phyloP scores from a whole-genome alignment of 2,329 filamentous ascomycete genomes.

The Neofusicoccum laricinum region DNA sequence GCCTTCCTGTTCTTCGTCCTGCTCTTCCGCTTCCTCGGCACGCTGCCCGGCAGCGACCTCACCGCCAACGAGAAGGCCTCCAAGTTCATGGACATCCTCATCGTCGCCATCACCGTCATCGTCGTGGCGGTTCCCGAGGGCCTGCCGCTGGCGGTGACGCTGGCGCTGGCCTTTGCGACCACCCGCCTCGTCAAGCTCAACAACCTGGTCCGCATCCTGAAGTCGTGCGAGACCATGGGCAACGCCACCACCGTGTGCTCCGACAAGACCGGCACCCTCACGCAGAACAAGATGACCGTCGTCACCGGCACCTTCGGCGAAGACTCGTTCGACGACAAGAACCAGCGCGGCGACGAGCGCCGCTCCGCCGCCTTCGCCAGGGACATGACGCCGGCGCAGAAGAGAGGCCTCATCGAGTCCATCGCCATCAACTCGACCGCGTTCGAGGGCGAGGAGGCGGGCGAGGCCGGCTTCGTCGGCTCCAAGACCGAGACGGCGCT shows the following conservation, averaged over 20 bases:
- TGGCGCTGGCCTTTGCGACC: conserved; percentile 36
- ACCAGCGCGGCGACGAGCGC: conserved; percentile 46
- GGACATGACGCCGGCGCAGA: conserved; percentile 40
- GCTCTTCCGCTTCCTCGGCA: conserved; percentile 35
- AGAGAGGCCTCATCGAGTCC: conserved; percentile 26
- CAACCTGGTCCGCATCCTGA: conserved; percentile 34
- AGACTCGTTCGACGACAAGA: conserved; percentile 49
- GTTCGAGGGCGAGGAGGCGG: conserved; percentile 51
- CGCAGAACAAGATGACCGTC: conserved; percentile 46
- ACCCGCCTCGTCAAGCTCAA: conserved; percentile 35
- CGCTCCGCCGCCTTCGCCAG: conserved; percentile 40
- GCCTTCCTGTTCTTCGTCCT: conserved; percentile 36
- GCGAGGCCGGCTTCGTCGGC: conserved; percentile 43
- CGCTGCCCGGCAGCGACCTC: conserved; percentile 22
- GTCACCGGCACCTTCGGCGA: conserved; percentile 34
- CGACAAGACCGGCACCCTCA: conserved; percentile 41
- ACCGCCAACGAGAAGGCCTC: conserved; percentile 31
- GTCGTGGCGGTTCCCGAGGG: conserved; percentile 43
- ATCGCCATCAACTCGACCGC: conserved; percentile 49
- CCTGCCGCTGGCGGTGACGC: conserved; percentile 34
- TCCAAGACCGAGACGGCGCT: conserved; percentile 59
- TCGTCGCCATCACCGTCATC: conserved; percentile 41
- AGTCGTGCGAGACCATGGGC: conserved; percentile 35
- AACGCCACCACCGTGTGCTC: conserved; percentile 37
- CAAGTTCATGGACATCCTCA: conserved; percentile 41